A percentile compares a stretch with the other conserved stretches of the same genome.
Conservation (phyloP, 1,284 basidiomycete species). For the Lignosus rhinocerotis region DNA sequence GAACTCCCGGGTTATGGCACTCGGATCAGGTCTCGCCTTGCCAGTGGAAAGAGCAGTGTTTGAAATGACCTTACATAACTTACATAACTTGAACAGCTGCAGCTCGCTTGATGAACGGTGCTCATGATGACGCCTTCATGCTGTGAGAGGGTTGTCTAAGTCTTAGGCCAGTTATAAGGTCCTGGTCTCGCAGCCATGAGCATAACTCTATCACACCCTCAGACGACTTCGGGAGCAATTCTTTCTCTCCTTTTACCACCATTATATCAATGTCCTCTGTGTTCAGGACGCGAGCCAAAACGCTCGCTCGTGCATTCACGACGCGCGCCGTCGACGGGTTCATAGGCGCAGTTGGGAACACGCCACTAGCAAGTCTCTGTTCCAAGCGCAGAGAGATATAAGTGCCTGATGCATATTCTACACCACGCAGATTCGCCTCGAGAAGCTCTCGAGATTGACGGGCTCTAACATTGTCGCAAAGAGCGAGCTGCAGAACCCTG, state of each 20-base stretch:
- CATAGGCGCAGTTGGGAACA: slow-evolving; percentile 90
- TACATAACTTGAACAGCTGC: slow-evolving; percentile 16
- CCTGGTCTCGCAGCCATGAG: neutral
- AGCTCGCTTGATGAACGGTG: slow-evolving; percentile 17
- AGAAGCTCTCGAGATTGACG: slow-evolving; percentile 82
- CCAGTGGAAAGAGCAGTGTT: neutral
- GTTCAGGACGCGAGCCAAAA: slow-evolving; percentile 19
- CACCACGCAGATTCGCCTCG: slow-evolving; percentile 74
- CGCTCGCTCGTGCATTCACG: slow-evolving; percentile 46
- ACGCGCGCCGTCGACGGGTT: slow-evolving; percentile 76
- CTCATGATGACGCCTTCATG: slow-evolving; percentile 36
- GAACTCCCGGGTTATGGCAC: neutral
- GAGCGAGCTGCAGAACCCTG: slow-evolving; percentile 98
- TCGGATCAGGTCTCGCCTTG: neutral
- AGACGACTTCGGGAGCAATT: neutral
- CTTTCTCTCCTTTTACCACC: slow-evolving; percentile 4
- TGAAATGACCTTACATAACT: slow-evolving; percentile 21
- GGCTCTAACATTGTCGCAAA: slow-evolving; percentile 93
- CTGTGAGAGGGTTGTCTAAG: slow-evolving; percentile 3
- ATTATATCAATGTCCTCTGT: slow-evolving; percentile 27
- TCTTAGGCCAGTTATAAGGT: neutral
- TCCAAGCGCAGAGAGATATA: neutral
- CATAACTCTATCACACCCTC: neutral
- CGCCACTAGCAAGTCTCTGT: slow-evolving; percentile 73
- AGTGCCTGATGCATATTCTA: neutral